phyloP scores from a whole-genome alignment of 768 basidiomycete species.

The Hericium alpestre region DNA sequence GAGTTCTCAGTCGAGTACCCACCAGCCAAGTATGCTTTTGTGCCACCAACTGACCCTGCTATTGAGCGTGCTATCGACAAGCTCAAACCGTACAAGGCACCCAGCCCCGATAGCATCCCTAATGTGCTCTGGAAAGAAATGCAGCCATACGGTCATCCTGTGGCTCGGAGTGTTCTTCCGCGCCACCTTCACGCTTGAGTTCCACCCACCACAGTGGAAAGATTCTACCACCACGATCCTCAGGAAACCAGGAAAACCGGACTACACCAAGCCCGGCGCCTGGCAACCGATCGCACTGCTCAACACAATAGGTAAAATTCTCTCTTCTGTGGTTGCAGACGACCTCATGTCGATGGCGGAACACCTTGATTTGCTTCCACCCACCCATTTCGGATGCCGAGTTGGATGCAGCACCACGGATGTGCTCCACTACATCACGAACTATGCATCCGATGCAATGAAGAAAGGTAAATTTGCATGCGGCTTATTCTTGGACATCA shows the following conservation, averaged over 20 bases:
- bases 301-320: conserved; percentile 10
- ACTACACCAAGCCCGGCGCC: conserved; percentile 11
- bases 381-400: not conserved
- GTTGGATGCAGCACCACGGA: not conserved
- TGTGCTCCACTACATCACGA: not conserved
- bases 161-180: conserved; percentile 11
- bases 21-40: not conserved
- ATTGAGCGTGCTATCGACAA: conserved; percentile 1
- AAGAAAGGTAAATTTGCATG: conserved; percentile 22
- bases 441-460: conserved; percentile 16
- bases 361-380: not conserved
- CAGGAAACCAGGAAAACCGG: conserved; percentile 13
- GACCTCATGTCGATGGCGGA: not conserved
- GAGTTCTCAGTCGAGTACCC: conserved; percentile 9
- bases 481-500: conserved; percentile 30
- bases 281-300: conserved; percentile 13
- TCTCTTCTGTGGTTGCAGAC: conserved; percentile 5
- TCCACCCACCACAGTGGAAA: conserved; percentile 1
- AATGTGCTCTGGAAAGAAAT: conserved; percentile 15
- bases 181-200: conserved; percentile 5
- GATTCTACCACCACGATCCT: conserved; percentile 6
- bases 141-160: conserved; percentile 1
- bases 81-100: conserved; percentile 14
- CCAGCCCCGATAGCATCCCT: conserved; percentile 13
- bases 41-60: conserved; percentile 7